phyloP scores from a whole-genome alignment of 148 eudicot species.

The Talinum fruticosum region DNA sequence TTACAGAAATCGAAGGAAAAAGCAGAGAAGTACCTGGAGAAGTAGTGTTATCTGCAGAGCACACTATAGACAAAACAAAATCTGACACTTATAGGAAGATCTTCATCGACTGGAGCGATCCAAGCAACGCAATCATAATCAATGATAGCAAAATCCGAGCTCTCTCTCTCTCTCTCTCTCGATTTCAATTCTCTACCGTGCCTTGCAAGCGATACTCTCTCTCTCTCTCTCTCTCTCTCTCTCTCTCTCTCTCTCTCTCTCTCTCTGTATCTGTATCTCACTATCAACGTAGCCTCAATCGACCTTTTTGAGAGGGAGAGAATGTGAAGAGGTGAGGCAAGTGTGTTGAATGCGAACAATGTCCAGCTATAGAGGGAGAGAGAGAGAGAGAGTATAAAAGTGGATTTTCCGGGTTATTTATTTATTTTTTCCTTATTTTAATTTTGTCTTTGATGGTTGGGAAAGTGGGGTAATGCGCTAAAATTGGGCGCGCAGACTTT shows the following conservation, averaged over 20 bases:
- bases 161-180: not conserved
- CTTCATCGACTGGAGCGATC: constrained; percentile 12
- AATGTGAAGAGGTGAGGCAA: constrained; percentile 1
- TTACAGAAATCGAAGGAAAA: not conserved
- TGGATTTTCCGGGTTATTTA: not conserved
- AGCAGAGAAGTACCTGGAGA: constrained; percentile 11
- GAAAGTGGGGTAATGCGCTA: not conserved
- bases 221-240: constrained; percentile 14
- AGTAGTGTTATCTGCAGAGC: not conserved
- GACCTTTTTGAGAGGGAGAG: constrained; percentile 27
- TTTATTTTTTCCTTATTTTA: not conserved
- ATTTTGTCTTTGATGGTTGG: not conserved
- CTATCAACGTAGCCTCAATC: constrained; percentile 3
- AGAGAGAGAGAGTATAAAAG: not conserved
- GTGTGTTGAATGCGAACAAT: constrained; percentile 28
- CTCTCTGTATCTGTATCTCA: no score
- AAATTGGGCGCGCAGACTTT: constrained; percentile 21
- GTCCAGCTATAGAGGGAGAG: constrained; percentile 24
- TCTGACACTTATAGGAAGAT: constrained; percentile 7
- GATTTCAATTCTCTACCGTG: constrained; percentile 37
- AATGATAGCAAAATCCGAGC: constrained; percentile 27
- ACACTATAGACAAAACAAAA: constrained; percentile 17
- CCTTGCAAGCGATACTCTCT: constrained; percentile 54
- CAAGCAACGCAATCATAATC: constrained; percentile 26
- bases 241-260: no score